These are phyloP conservation scores for Aspergillus niger DNA, from an alignment of 2,329 filamentous ascomycete genomes.

Conservation along the genomic window DNA sequence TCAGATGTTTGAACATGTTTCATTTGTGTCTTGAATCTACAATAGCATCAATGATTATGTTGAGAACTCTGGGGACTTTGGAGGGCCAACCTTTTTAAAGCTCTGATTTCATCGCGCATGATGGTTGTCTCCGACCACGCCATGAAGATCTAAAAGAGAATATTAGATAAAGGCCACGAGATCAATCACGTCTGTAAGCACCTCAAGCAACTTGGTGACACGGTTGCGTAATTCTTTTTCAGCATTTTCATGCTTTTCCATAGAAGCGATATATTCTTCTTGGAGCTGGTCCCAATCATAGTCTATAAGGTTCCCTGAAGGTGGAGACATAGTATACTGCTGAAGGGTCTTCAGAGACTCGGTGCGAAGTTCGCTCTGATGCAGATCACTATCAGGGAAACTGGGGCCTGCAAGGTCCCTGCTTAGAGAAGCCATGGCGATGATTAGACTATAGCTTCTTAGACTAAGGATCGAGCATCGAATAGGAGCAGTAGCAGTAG, in stretches of 20 bases:
- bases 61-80: background rate
- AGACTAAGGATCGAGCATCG: background rate
- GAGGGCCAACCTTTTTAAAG: slow-evolving; percentile 67
- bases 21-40: slow-evolving; percentile 75
- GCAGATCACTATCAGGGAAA: background rate
- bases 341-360: background rate
- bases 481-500: background rate
- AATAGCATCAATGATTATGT: slow-evolving; percentile 9
- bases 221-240: slow-evolving; percentile 69
- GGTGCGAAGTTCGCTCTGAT: background rate
- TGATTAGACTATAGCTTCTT: background rate
- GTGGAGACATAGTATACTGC: slow-evolving; percentile 25
- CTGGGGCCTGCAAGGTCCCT: background rate
- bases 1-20: slow-evolving; percentile 76
- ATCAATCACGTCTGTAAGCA: slow-evolving; percentile 32
- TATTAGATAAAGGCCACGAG: slow-evolving; percentile 4
- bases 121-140: slow-evolving; percentile 75
- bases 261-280: slow-evolving; percentile 65
- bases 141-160: slow-evolving; percentile 67
- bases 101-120: slow-evolving; percentile 72
- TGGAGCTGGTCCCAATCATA: slow-evolving; percentile 83
- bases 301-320: slow-evolving; percentile 54
- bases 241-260: slow-evolving; percentile 62
- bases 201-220: slow-evolving; percentile 67
- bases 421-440: background rate